Conservation (phyloP, 2,329 filamentous ascomycete species). For the Beauveria caledonica region DNA sequence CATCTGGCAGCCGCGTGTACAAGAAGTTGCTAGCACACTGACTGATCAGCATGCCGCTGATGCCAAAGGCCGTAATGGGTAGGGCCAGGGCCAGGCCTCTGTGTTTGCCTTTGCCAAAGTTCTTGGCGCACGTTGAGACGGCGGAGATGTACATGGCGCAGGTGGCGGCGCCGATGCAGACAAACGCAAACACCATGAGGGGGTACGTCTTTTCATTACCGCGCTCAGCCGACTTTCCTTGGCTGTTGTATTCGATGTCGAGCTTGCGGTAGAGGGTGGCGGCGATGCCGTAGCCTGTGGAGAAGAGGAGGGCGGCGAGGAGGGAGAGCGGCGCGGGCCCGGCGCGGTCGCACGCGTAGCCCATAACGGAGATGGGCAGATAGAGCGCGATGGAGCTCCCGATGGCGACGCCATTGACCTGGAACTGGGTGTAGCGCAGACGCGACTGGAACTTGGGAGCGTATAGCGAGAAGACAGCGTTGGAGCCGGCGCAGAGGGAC, state of each 20-base stretch:
- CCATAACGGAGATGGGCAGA: slow-evolving; percentile 80
- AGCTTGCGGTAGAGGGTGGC: slow-evolving; percentile 61
- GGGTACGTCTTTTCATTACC: slow-evolving; percentile 59
- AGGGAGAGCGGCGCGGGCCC: slow-evolving; percentile 72
- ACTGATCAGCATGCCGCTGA: slow-evolving; percentile 94
- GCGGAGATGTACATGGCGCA: slow-evolving; percentile 83
- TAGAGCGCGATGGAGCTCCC: slow-evolving; percentile 84
- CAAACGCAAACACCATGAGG: slow-evolving; percentile 79
- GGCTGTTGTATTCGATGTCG: slow-evolving; percentile 37
- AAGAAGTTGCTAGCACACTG: slow-evolving; percentile 76
- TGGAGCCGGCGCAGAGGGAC: slow-evolving; percentile 76
- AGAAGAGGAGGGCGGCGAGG: slow-evolving; percentile 65
- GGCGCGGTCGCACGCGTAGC: slow-evolving; percentile 84
- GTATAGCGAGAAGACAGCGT: slow-evolving; percentile 91
- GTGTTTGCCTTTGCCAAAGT: slow-evolving; percentile 83
- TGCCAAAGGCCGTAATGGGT: slow-evolving; percentile 84
- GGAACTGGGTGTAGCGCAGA: slow-evolving; percentile 80
- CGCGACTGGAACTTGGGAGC: slow-evolving; percentile 81
- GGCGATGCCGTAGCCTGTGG: slow-evolving; percentile 72
- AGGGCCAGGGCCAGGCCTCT: slow-evolving; percentile 82
- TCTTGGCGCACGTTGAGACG: slow-evolving; percentile 96
- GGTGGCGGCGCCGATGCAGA: slow-evolving; percentile 74
- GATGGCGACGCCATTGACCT: slow-evolving; percentile 86
- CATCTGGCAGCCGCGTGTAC: slow-evolving; percentile 58
- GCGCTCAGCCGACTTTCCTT: slow-evolving; percentile 29